Conservation (phyloP, 805 yeast genomes). For the Candida methanosorbosa region DNA sequence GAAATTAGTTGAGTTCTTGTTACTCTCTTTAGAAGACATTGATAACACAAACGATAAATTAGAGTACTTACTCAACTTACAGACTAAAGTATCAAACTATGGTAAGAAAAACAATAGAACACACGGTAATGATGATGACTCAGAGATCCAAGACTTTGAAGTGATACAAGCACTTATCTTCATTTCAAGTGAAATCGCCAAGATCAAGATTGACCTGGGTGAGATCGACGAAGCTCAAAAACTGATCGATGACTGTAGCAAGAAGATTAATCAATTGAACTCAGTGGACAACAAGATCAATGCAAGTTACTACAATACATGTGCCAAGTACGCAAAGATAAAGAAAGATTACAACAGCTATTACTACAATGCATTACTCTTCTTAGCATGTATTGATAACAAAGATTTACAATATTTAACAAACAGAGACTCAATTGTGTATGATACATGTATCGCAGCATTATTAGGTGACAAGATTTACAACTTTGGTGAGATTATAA, state of each 20-base stretch:
- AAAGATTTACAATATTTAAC: constrained; percentile 30
- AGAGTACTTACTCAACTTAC: constrained; percentile 34
- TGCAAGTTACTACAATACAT: constrained; percentile 77
- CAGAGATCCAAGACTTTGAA: constrained; percentile 23
- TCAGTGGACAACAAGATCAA: constrained; percentile 56
- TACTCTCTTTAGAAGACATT: constrained; percentile 39
- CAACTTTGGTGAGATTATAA: constrained; percentile 90
- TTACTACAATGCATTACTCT: constrained; percentile 75
- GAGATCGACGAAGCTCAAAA: constrained; percentile 52
- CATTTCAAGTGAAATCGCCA: constrained; percentile 66
- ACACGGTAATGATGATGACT: constrained; percentile 17
- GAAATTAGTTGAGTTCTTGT: constrained; percentile 67
- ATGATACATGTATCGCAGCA: constrained; percentile 79
- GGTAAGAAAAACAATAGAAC: constrained; percentile 22
- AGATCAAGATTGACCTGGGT: constrained; percentile 51
- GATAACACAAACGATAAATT: constrained; percentile 39
- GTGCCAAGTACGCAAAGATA: constrained; percentile 65
- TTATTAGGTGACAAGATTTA: constrained; percentile 85
- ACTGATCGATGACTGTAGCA: constrained; percentile 52
- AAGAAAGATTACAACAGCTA: constrained; percentile 73
- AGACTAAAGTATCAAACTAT: constrained; percentile 36
- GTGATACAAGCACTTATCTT: constrained; percentile 44
- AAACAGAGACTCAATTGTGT: constrained; percentile 36
- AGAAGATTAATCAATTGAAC: constrained; percentile 48
- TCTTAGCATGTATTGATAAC: constrained; percentile 68